phyloP scores from a whole-genome alignment of 139 green algal species.

The Tetraselmis striata region DNA sequence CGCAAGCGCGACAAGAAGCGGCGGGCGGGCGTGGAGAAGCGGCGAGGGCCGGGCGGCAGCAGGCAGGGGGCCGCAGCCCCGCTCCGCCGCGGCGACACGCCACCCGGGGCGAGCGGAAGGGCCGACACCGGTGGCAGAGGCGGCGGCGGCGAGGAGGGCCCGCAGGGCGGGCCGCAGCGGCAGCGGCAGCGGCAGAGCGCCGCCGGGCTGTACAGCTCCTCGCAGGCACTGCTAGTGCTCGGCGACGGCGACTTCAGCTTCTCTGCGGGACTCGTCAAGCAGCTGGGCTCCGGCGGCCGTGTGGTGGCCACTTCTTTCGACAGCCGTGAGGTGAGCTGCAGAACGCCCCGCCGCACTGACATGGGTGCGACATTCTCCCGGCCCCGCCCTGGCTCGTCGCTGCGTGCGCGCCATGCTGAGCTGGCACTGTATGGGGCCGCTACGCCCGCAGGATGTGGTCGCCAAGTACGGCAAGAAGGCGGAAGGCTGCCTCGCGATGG shows the following conservation, averaged over 20 bases:
- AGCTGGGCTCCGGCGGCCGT: not conserved
- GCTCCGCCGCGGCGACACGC: not conserved
- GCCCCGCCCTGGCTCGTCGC: too few species aligned
- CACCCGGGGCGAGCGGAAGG: not conserved
- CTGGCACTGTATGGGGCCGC: too few species aligned
- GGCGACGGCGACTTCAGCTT: constrained; percentile 16
- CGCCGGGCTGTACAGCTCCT: not conserved
- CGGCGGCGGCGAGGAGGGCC: not conserved
- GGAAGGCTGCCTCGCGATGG: too few species aligned
- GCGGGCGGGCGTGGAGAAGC: not conserved
- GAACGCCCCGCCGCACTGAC: too few species aligned
- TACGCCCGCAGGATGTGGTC: not conserved
- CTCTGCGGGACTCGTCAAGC: constrained; percentile 1
- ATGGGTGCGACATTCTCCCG: too few species aligned
- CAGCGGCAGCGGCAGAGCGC: too few species aligned
- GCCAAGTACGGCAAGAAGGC: not conserved
- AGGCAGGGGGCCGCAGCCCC: not conserved
- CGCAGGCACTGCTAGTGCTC: constrained; percentile 1
- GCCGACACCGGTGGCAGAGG: too few species aligned
- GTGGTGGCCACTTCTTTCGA: constrained; percentile 9
- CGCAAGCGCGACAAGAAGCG: not conserved
- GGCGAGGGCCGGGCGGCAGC: too few species aligned
- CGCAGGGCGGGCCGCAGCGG: too few species aligned
- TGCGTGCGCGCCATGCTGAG: too few species aligned
- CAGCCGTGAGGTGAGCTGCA: not conserved